Evolutionary conservation across 345 rosid genomes (phyloP).

Genomic region (Lepidium africanum): DNA sequence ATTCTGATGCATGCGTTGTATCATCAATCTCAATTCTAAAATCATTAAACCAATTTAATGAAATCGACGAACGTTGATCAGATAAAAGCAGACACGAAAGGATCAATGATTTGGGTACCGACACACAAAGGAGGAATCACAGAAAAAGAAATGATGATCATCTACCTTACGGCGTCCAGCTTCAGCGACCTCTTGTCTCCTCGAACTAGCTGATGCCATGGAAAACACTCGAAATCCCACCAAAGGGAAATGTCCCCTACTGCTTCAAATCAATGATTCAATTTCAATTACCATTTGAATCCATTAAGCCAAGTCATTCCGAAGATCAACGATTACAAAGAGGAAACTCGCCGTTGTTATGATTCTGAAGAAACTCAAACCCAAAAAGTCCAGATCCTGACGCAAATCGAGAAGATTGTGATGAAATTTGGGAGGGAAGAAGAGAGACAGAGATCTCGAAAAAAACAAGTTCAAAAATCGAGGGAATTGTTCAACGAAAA

Average conservation of each 20-base stretch:
- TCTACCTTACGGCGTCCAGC: slow-evolving; percentile 94
- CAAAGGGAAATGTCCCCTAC: slow-evolving; percentile 12
- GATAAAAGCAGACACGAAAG: background rate
- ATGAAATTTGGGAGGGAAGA: background rate
- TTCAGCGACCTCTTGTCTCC: slow-evolving; percentile 76
- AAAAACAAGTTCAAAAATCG: background rate
- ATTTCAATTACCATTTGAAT: slow-evolving; percentile 5
- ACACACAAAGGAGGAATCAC: background rate
- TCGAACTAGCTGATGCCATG: slow-evolving; percentile 87
- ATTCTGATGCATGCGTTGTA: too few relatives aligned
- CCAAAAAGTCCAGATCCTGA: slow-evolving; percentile 16
- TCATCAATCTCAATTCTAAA: too few relatives aligned
- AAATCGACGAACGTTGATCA: background rate
- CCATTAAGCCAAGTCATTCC: background rate
- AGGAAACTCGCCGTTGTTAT: background rate
- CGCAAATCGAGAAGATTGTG: slow-evolving; percentile 5
- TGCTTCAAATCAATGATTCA: slow-evolving; percentile 11
- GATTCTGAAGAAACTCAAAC: background rate
- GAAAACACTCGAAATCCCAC: slow-evolving; percentile 5
- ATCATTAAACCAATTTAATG: too few relatives aligned
- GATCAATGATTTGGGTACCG: background rate
- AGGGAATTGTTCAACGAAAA: background rate
- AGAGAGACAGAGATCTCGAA: background rate
- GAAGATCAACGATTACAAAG: background rate
- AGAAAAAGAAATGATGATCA: background rate